phyloP scores from a whole-genome alignment of 2,329 filamentous ascomycete genomes.

The Colletotrichum coccodes region DNA sequence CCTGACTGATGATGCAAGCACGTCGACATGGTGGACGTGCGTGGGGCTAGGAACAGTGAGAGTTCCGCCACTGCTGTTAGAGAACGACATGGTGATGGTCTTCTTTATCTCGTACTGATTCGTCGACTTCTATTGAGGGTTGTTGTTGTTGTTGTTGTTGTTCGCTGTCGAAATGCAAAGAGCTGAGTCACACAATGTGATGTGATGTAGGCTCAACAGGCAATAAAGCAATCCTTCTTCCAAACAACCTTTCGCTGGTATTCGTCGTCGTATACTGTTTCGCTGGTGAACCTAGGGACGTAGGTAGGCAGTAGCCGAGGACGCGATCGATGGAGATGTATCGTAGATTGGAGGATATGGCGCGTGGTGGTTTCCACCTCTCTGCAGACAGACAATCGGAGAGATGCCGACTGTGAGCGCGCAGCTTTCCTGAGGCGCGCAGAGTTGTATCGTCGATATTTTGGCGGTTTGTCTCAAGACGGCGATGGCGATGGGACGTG shows the following conservation, averaged over 20 bases:
- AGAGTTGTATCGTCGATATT: constrained; percentile 27
- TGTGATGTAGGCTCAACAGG: constrained; percentile 15
- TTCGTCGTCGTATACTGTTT: constrained; percentile 30
- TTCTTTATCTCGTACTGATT: constrained; percentile 10
- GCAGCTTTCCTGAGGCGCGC: constrained; percentile 18
- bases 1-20: constrained; percentile 78
- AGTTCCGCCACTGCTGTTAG: constrained; percentile 74
- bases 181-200: constrained; percentile 4
- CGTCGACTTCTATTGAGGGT: constrained; percentile 3
- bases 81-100: constrained; percentile 64
- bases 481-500: constrained; percentile 4
- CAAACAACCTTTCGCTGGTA: constrained; percentile 30
- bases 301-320: constrained; percentile 3
- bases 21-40: constrained; percentile 83
- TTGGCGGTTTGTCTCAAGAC: neutral
- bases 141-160: constrained; percentile 1
- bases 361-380: constrained; percentile 10
- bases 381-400: neutral
- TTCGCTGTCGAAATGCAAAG: constrained; percentile 25
- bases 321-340: constrained; percentile 19
- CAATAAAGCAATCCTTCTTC: constrained; percentile 14
- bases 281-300: constrained; percentile 13
- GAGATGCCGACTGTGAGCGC: constrained; percentile 11
- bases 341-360: constrained; percentile 8
- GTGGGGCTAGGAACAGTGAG: constrained; percentile 90